Evolutionary conservation across 441 rosid species (phyloP).

Genomic region (Arabidopsis lyrata): DNA sequence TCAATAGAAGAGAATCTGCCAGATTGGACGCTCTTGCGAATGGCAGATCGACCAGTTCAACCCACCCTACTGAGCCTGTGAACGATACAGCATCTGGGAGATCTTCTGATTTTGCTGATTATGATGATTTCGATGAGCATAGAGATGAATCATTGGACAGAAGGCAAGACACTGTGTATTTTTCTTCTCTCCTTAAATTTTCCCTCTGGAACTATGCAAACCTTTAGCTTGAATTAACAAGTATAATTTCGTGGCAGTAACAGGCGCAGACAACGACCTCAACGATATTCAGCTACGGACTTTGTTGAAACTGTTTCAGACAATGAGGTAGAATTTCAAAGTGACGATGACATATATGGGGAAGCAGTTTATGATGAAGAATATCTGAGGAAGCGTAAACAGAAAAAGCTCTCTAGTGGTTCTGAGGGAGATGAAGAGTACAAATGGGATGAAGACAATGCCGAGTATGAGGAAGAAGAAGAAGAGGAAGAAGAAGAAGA

Average conservation of each 20-base stretch:
- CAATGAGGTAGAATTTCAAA: conserved; percentile 79
- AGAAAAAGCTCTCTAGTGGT: conserved; percentile 78
- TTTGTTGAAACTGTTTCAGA: conserved; percentile 92
- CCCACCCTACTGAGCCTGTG: conserved; percentile 55
- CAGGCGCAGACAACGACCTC: conserved; percentile 88
- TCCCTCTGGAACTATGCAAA: background rate
- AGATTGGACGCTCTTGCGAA: conserved; percentile 74
- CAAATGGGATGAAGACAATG: conserved; percentile 88
- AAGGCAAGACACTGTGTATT: conserved; percentile 56
- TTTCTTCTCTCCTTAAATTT: conserved; percentile 9
- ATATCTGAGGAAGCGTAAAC: conserved; percentile 87
- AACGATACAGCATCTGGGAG: conserved; percentile 58
- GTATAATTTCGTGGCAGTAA: conserved; percentile 67
- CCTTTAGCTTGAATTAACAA: conserved; percentile 6
- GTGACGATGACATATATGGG: conserved; percentile 93
- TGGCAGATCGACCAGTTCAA: conserved; percentile 70
- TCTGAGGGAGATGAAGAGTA: conserved; percentile 98
- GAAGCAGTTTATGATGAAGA: conserved; percentile 96
- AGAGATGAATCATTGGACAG: conserved; percentile 76
- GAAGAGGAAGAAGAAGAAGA: conserved; percentile 71
- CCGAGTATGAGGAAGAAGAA: conserved; percentile 91
- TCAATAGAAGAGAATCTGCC: conserved; percentile 66
- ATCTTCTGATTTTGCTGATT: conserved; percentile 61
- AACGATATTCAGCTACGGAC: conserved; percentile 83
- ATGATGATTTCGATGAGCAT: conserved; percentile 72